A percentile compares a stretch with the other conserved stretches of the same genome.
phyloP scores from a whole-genome alignment of 2,329 filamentous ascomycete species.

The Rhinocladiella similis region DNA sequence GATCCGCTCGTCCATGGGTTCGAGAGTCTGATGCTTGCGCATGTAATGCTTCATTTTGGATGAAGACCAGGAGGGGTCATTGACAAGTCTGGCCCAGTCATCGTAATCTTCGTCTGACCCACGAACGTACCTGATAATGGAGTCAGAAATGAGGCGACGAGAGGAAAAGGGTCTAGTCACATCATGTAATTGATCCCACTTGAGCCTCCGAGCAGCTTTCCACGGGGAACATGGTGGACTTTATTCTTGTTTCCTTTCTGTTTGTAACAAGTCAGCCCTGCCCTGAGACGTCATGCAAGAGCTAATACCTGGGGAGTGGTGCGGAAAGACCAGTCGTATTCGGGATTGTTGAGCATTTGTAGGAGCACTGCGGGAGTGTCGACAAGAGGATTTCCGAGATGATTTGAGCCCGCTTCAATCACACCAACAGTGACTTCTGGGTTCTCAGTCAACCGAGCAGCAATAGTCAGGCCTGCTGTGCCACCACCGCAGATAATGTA shows the following conservation, averaged over 20 bases:
- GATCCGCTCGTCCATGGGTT: conserved; percentile 28
- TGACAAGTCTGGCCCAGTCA: conserved; percentile 34
- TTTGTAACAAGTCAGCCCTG: too few species aligned
- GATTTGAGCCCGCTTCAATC: conserved; percentile 45
- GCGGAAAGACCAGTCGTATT: conserved; percentile 39
- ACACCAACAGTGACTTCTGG: conserved; percentile 44
- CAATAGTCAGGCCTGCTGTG: conserved; percentile 55
- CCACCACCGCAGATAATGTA: conserved; percentile 55
- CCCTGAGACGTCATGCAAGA: too few species aligned
- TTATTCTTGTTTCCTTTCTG: conserved; percentile 22
- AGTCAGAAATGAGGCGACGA: not conserved
- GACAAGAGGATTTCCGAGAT: conserved; percentile 31
- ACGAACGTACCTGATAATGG: conserved; percentile 22
- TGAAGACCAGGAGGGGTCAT: conserved; percentile 34
- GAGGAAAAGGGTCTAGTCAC: conserved; percentile 5
- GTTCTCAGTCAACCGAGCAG: conserved; percentile 49
- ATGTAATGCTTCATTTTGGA: conserved; percentile 32
- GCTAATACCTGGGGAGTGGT: conserved; percentile 32
- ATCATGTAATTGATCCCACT: conserved; percentile 36
- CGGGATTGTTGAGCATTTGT: conserved; percentile 32
- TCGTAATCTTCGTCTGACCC: conserved; percentile 35
- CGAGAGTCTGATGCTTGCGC: conserved; percentile 35
- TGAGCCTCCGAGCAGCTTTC: conserved; percentile 36
- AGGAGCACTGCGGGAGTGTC: conserved; percentile 30
- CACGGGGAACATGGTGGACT: conserved; percentile 32